Evolutionary conservation across 208 protist genomes (phyloP).

Genomic region (Leishmania turanica): DNA sequence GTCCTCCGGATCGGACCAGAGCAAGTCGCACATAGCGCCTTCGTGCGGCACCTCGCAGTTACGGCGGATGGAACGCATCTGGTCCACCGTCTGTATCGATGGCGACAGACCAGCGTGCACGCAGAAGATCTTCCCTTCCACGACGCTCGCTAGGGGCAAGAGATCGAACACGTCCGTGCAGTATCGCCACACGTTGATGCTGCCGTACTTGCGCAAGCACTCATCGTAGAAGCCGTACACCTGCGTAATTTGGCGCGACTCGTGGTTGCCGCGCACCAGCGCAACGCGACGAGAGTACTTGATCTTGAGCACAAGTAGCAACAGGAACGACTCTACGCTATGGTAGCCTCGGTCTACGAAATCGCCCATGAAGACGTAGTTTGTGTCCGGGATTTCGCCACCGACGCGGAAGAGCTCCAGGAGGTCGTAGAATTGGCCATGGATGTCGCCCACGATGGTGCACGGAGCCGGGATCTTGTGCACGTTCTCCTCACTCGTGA

Average conservation of each 20-base stretch:
- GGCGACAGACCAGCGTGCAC: conserved; percentile 99
- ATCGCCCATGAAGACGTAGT: conserved; percentile 98
- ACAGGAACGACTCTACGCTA: conserved; percentile 98
- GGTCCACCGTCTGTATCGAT: conserved; percentile 96
- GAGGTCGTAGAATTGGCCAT: conserved; percentile 97
- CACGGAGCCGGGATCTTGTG: conserved; percentile 90
- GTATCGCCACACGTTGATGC: conserved; percentile 99
- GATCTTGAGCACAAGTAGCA: conserved; percentile 98
- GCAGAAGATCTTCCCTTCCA: conserved; percentile 98
- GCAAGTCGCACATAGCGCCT: conserved; percentile 98
- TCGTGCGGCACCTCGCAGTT: conserved; percentile 98
- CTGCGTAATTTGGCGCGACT: conserved; percentile 96
- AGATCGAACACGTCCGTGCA: conserved; percentile 99
- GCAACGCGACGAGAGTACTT: conserved; percentile 96
- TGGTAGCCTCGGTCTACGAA: conserved; percentile 99
- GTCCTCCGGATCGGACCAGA: conserved; percentile 98
- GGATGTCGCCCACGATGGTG: conserved; percentile 95
- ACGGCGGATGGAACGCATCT: conserved; percentile 96
- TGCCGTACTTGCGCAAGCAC: conserved; percentile 99
- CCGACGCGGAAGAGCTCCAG: conserved; percentile 97
- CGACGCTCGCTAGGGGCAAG: conserved; percentile 97
- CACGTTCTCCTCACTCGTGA: conserved; percentile 91
- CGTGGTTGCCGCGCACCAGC: conserved; percentile 97
- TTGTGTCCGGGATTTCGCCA: conserved; percentile 96
- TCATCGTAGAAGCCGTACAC: conserved; percentile 99